These are phyloP conservation scores for Orbilia oligospora DNA, from an alignment of 2,329 filamentous ascomycete genomes.

Conservation along the genomic window DNA sequence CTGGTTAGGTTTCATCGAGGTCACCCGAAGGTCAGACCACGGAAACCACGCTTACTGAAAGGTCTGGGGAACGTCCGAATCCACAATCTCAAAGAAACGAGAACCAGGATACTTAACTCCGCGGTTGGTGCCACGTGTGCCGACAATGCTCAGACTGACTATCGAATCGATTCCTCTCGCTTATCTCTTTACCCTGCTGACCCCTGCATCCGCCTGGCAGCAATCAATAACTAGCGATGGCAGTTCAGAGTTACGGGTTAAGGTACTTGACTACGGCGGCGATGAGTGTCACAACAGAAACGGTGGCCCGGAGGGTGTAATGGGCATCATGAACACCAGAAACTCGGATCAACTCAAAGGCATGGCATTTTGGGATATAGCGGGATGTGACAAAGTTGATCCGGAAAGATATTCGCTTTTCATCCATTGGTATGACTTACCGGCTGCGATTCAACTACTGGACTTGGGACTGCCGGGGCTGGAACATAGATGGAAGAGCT, in stretches of 20 bases:
- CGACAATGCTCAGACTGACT: background rate
- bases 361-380: constrained; percentile 28
- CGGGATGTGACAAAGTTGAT: constrained; percentile 15
- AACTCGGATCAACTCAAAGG: constrained; percentile 26
- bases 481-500: constrained; percentile 42
- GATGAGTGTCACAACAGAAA: constrained; percentile 26
- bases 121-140: background rate
- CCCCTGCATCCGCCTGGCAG: constrained; percentile 27
- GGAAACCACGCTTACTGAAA: background rate
- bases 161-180: background rate
- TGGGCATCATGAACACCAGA: constrained; percentile 42
- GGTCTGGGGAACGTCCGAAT: background rate
- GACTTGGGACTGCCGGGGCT: constrained; percentile 38
- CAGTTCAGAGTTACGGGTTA: constrained; percentile 8
- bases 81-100: background rate
- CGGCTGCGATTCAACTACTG: constrained; percentile 30
- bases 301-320: constrained; percentile 22
- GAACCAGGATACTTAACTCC: background rate
- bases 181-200: background rate
- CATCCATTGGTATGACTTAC: constrained; percentile 37
- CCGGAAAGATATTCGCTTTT: constrained; percentile 38
- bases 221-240: constrained; percentile 31
- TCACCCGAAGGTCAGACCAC: constrained; percentile 12
- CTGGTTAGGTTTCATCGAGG: background rate
- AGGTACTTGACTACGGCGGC: background rate